Evolutionary conservation across 2,329 filamentous ascomycete species (phyloP).

Genomic region (Colletotrichum salicis): DNA sequence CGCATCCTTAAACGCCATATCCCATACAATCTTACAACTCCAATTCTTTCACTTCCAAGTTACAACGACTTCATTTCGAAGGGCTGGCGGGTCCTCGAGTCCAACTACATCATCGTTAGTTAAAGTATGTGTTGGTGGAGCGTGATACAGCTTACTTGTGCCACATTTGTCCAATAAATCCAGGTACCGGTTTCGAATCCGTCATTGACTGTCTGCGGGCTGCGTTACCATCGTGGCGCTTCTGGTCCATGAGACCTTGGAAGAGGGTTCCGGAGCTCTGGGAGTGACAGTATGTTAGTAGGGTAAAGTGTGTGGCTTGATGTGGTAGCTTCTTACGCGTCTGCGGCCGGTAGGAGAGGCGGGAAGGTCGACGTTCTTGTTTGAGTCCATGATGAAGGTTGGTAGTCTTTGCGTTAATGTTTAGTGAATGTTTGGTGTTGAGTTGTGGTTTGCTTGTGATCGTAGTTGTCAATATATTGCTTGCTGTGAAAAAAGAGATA

Average conservation of each 20-base stretch:
- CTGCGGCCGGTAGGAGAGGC: constrained; percentile 25
- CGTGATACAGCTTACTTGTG: constrained; percentile 57
- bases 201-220: constrained; percentile 66
- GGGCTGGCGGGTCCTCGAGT: constrained; percentile 43
- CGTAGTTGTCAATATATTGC: not conserved
- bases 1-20: not conserved
- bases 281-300: constrained; percentile 7
- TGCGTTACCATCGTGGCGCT: constrained; percentile 56
- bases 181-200: constrained; percentile 61
- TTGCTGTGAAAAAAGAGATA: accelerated
- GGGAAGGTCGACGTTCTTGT: constrained; percentile 26
- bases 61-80: too few relatives aligned
- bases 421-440: not conserved
- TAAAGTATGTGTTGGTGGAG: too few relatives aligned
- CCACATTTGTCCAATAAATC: constrained; percentile 66
- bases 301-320: accelerated
- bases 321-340: constrained; percentile 14
- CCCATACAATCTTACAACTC: not conserved
- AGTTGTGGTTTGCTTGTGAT: too few relatives aligned
- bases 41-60: not conserved
- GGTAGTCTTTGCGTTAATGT: not conserved
- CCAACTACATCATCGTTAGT: constrained; percentile 40
- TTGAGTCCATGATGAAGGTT: constrained; percentile 26
- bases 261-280: constrained; percentile 63
- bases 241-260: constrained; percentile 62